Percentiles rank a stretch among this genome's conserved stretches.
phyloP scores from a whole-genome alignment of 805 yeast species.

The Torulaspora maleeae region DNA sequence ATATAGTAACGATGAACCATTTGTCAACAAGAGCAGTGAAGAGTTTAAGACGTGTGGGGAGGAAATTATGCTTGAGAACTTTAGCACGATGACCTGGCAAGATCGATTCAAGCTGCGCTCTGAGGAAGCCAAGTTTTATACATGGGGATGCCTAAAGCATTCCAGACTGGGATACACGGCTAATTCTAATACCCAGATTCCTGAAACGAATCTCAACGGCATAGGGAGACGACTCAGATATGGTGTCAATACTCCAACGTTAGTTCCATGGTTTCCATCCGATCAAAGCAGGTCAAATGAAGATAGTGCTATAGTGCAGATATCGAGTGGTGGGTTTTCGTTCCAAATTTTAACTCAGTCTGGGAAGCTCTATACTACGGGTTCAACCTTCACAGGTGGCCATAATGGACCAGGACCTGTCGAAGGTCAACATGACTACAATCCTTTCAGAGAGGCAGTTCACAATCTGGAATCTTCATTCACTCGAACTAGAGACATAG shows the following conservation, averaged over 20 bases:
- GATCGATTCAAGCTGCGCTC: constrained; percentile 25
- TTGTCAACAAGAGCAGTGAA: constrained; percentile 15
- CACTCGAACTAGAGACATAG: constrained; percentile 19
- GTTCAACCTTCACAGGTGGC: constrained; percentile 42
- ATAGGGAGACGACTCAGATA: constrained; percentile 22
- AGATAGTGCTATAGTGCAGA: constrained; percentile 25
- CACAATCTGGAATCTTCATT: constrained; percentile 23
- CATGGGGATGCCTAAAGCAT: constrained; percentile 35
- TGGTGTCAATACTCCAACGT: constrained; percentile 30
- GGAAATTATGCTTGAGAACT: constrained; percentile 19
- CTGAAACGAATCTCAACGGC: constrained; percentile 20
- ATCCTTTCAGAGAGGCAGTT: constrained; percentile 31
- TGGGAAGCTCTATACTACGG: constrained; percentile 56
- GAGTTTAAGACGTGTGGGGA: constrained; percentile 29
- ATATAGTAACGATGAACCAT: constrained; percentile 31
- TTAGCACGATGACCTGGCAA: constrained; percentile 25
- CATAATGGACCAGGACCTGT: constrained; percentile 41
- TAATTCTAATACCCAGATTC: constrained; percentile 19
- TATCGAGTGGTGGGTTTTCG: constrained; percentile 62
- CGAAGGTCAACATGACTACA: constrained; percentile 33
- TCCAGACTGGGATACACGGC: constrained; percentile 33
- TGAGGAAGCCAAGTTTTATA: constrained; percentile 22
- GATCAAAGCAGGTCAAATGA: constrained; percentile 11
- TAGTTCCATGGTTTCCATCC: constrained; percentile 29
- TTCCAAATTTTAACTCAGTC: constrained; percentile 52